Conservation (phyloP, 345 rosid genomes). For the Eucalyptus brandiana region DNA sequence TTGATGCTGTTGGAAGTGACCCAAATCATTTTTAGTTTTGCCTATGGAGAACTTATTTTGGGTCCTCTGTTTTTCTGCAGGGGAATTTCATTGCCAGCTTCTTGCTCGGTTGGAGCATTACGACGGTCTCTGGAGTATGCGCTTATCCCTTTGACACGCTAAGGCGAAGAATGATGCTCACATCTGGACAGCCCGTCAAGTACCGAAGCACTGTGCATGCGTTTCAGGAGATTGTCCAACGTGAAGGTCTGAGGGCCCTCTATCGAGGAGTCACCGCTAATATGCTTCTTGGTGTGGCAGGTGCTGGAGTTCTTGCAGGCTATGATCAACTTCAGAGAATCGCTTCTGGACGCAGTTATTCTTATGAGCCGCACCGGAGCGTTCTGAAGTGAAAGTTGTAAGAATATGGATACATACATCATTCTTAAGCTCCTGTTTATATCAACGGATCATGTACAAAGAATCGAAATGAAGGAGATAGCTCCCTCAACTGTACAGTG, state of each 20-base stretch:
- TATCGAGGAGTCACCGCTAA: constrained; percentile 83
- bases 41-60: neutral
- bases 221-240: constrained; percentile 41
- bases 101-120: constrained; percentile 88
- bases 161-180: constrained; percentile 93
- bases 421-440: neutral
- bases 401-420: neutral
- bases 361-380: constrained; percentile 13
- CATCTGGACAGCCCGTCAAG: constrained; percentile 71
- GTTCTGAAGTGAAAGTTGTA: constrained; percentile 10
- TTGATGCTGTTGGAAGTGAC: neutral
- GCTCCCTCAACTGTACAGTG: neutral
- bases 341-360: constrained; percentile 32
- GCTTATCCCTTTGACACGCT: constrained; percentile 91
- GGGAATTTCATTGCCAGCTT: constrained; percentile 87
- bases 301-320: constrained; percentile 92
- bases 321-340: constrained; percentile 76
- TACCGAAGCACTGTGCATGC: constrained; percentile 55
- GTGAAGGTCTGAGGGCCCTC: constrained; percentile 60
- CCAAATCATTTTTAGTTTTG: neutral
- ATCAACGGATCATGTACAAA: neutral
- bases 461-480: neutral
- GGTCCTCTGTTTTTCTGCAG: constrained; percentile 19
- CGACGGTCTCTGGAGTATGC: constrained; percentile 70
- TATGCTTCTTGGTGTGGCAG: constrained; percentile 93